Conservation (phyloP, 2,329 filamentous ascomycete genomes). For the Pochonia chlamydosporia region DNA sequence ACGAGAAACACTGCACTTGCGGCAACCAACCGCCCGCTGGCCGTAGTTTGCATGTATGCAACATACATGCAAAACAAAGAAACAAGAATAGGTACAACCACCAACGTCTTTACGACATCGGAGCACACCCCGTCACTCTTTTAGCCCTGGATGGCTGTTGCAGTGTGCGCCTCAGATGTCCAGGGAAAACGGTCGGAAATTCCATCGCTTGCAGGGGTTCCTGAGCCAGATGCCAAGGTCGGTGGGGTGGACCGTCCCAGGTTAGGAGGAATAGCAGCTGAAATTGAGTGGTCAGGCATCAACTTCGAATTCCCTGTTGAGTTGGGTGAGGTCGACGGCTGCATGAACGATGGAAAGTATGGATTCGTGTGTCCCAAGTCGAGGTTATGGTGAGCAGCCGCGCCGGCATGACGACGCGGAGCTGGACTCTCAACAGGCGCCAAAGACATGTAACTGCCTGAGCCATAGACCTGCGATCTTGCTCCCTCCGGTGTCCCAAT, state of each 20-base stretch:
- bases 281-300: constrained; percentile 8
- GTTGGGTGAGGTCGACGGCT: constrained; percentile 11
- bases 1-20: not conserved
- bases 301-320: constrained; percentile 4
- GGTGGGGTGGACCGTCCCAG: constrained; percentile 35
- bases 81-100: not conserved
- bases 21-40: not conserved
- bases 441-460: not conserved
- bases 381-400: constrained; percentile 38
- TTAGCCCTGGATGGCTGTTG: constrained; percentile 41
- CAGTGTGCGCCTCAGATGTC: constrained; percentile 40
- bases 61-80: not conserved
- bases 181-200: constrained; percentile 40
- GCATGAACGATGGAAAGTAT: constrained; percentile 13
- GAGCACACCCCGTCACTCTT: no score
- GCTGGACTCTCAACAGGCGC: not conserved
- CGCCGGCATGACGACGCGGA: constrained; percentile 23
- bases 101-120: not conserved
- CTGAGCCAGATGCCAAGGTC: constrained; percentile 39
- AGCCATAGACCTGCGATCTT: not conserved
- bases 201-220: constrained; percentile 37
- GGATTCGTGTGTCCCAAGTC: constrained; percentile 13
- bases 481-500: constrained; percentile 31
- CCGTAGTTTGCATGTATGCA: not conserved
- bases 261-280: not conserved